Conservation (phyloP, 129 eudicot genomes). For the Erigeron canadensis region DNA sequence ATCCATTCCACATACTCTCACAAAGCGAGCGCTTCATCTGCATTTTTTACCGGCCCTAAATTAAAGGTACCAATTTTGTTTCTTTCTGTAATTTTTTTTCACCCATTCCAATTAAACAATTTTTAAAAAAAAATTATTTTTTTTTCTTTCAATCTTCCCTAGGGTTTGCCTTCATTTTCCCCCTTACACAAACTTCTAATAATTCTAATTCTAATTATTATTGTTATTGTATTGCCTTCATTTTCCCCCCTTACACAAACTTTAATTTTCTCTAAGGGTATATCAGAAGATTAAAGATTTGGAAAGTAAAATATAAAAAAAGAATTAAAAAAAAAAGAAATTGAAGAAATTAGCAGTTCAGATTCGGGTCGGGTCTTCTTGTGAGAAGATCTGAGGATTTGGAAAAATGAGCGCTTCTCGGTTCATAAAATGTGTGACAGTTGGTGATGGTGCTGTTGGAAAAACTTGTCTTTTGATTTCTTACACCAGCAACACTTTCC, state of each 20-base stretch:
- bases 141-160: slow-evolving; percentile 1
- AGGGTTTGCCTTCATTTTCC: slow-evolving; percentile 41
- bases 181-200: neutral
- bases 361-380: slow-evolving; percentile 62
- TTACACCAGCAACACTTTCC: slow-evolving; percentile 99
- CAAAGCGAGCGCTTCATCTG: slow-evolving; percentile 62
- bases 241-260: no score
- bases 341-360: slow-evolving; percentile 7
- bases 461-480: slow-evolving; percentile 97
- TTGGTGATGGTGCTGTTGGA: slow-evolving; percentile 98
- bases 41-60: slow-evolving; percentile 57
- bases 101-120: no score
- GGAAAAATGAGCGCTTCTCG: slow-evolving; percentile 85
- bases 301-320: neutral
- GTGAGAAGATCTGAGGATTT: slow-evolving; percentile 54
- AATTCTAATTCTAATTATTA: neutral
- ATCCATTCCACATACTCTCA: slow-evolving; percentile 8
- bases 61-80: slow-evolving; percentile 1
- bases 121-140: no score
- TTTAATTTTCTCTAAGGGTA: no score
- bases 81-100: slow-evolving; percentile 13
- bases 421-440: slow-evolving; percentile 95
- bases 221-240: no score
- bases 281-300: neutral
- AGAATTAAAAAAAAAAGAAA: neutral